Percentiles rank a stretch among this genome's conserved stretches.
phyloP scores from a whole-genome alignment of 306 rosid genomes.

The Quercus dentata region DNA sequence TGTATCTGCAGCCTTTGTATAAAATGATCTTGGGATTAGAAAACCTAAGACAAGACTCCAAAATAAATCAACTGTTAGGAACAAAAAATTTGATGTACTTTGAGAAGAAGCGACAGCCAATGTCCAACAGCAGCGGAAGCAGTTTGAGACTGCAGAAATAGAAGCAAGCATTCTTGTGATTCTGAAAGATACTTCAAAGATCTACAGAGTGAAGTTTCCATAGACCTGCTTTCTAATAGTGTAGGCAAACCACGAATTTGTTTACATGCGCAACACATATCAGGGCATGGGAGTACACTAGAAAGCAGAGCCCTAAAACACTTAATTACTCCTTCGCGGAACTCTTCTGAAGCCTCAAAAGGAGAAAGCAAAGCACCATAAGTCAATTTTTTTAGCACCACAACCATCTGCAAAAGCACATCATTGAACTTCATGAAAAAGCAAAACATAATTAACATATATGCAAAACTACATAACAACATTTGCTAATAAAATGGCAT shows the following conservation, averaged over 20 bases:
- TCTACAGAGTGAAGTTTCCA: constrained; percentile 20
- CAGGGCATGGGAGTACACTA: constrained; percentile 61
- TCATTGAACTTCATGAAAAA: constrained; percentile 15
- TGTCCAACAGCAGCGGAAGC: constrained; percentile 94
- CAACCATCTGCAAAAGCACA: constrained; percentile 77
- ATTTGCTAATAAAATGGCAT: not conserved
- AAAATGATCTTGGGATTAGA: constrained; percentile 26
- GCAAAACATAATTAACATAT: not conserved
- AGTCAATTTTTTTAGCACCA: constrained; percentile 84
- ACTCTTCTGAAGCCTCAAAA: constrained; percentile 92
- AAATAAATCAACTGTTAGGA: constrained; percentile 6
- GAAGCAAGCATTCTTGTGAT: constrained; percentile 70
- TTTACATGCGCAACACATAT: constrained; percentile 59
- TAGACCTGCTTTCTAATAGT: constrained; percentile 43
- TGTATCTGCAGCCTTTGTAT: constrained; percentile 75
- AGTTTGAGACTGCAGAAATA: constrained; percentile 65
- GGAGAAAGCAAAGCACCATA: constrained; percentile 85
- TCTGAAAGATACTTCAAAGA: constrained; percentile 39
- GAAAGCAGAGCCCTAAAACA: constrained; percentile 70
- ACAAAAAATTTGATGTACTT: constrained; percentile 44
- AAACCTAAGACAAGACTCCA: not conserved
- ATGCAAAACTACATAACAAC: not conserved
- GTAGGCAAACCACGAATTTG: constrained; percentile 48
- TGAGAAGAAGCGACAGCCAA: constrained; percentile 93
- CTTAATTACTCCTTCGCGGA: constrained; percentile 85